Evolutionary conservation across 2,329 filamentous ascomycete species (phyloP).

Genomic region (Fusarium protoensiforme): DNA sequence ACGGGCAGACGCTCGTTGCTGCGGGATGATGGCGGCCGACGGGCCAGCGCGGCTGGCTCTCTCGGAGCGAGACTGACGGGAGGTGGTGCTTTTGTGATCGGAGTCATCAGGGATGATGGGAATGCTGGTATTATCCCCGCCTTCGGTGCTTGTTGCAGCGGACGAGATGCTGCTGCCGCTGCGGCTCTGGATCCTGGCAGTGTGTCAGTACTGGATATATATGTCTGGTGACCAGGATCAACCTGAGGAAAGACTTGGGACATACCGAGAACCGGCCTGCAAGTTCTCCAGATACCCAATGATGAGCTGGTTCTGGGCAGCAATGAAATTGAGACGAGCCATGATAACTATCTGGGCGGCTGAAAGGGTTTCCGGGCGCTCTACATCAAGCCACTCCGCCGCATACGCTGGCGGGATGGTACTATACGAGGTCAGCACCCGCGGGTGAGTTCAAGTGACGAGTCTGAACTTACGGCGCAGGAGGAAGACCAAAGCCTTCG

Average conservation of each 20-base stretch:
- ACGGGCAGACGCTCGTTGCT: too few species aligned
- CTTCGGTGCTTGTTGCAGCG: neutral
- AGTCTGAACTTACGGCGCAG: neutral
- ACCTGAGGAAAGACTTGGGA: neutral
- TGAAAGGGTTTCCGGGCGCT: neutral
- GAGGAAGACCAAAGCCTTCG: conserved; percentile 18
- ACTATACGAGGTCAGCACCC: neutral
- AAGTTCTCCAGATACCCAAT: neutral
- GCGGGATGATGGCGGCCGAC: too few species aligned
- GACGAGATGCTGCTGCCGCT: neutral
- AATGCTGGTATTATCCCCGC: neutral
- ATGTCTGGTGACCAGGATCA: neutral
- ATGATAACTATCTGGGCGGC: neutral
- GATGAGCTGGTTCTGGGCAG: neutral
- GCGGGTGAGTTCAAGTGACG: neutral
- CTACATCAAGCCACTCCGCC: neutral
- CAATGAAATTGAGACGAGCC: neutral
- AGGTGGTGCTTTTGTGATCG: too few species aligned
- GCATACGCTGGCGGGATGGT: neutral
- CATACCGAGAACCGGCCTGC: neutral
- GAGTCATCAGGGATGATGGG: neutral
- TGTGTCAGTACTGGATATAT: neutral
- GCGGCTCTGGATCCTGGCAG: neutral
- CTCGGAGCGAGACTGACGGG: too few species aligned
- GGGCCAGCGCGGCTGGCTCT: too few species aligned